phyloP scores from a whole-genome alignment of 768 basidiomycete genomes.

The Lentinula raphanica region DNA sequence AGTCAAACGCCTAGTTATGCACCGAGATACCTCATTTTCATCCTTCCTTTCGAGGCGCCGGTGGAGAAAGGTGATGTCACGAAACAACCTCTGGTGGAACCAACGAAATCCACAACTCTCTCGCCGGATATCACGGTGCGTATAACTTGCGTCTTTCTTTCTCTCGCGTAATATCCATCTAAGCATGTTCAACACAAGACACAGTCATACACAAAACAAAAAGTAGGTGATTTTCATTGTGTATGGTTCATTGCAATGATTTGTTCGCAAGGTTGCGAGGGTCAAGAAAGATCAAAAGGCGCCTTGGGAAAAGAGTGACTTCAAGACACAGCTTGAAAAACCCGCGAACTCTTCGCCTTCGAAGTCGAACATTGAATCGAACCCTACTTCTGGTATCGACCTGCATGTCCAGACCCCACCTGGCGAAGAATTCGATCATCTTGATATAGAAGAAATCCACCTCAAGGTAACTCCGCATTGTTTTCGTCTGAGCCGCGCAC shows the following conservation, averaged over 20 bases:
- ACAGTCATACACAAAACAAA: not conserved
- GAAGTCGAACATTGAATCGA: conserved; percentile 11
- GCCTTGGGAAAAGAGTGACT: conserved; percentile 23
- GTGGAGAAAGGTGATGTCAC: not conserved
- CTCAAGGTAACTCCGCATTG: not conserved
- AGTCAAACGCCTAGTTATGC: not conserved
- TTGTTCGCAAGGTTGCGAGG: conserved; percentile 6
- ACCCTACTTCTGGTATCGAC: not conserved
- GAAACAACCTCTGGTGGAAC: no score
- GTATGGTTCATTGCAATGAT: not conserved
- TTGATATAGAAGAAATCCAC: not conserved
- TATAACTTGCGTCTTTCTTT: not conserved
- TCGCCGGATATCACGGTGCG: not conserved
- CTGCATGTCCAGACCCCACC: conserved; percentile 10
- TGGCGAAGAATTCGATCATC: not conserved
- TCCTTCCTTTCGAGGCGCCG: not conserved
- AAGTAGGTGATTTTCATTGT: not conserved
- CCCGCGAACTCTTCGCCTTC: not conserved
- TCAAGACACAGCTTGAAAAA: conserved; percentile 7
- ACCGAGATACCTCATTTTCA: not conserved
- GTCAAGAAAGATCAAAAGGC: conserved; percentile 23
- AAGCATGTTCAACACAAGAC: not conserved
- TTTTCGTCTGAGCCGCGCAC: not conserved
- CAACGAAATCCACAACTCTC: not conserved
- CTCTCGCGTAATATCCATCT: not conserved